These are phyloP conservation scores for Trichoderma brevicompactum DNA, from an alignment of 2,329 filamentous ascomycete species.

Conservation along the genomic window DNA sequence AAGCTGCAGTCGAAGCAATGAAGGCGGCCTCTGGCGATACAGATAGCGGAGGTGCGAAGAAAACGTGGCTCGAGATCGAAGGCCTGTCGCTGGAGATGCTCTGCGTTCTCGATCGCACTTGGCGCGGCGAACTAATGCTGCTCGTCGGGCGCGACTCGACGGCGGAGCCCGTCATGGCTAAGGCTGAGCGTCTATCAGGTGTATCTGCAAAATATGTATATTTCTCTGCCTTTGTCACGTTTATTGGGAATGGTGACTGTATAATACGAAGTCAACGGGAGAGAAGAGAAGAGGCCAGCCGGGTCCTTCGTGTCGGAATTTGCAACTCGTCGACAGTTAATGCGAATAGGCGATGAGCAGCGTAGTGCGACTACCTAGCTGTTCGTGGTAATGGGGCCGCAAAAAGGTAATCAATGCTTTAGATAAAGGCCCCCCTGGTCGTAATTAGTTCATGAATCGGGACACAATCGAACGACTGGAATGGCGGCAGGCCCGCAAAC, in stretches of 20 bases:
- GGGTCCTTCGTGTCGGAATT: not conserved
- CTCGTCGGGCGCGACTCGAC: slow-evolving; percentile 41
- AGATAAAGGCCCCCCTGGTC: slow-evolving; percentile 22
- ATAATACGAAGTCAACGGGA: not conserved
- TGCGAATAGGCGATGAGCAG: slow-evolving; percentile 14
- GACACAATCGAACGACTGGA: slow-evolving; percentile 25
- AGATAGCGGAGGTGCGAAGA: slow-evolving; percentile 68
- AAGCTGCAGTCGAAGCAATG: slow-evolving; percentile 84
- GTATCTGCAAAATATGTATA: not conserved
- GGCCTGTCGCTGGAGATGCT: slow-evolving; percentile 75
- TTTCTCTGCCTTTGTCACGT: not conserved
- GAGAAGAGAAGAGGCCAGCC: not conserved
- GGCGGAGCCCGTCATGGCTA: slow-evolving; percentile 37
- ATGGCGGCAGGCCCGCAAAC: slow-evolving; percentile 26
- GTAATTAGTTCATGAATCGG: slow-evolving; percentile 25
- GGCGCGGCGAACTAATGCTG: slow-evolving; percentile 42
- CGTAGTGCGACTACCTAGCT: slow-evolving; percentile 14
- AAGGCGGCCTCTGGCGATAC: slow-evolving; percentile 82
- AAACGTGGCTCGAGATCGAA: slow-evolving; percentile 61
- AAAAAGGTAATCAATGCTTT: slow-evolving; percentile 23
- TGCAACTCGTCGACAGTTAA: slow-evolving; percentile 19
- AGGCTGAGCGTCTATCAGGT: not conserved
- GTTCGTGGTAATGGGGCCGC: slow-evolving; percentile 24
- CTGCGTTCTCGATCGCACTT: slow-evolving; percentile 55
- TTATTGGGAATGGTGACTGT: not conserved